Percentiles rank a stretch among this genome's conserved stretches.
Evolutionary conservation across 768 basidiomycete genomes (phyloP).

Genomic region (Mycena epipterygia): DNA sequence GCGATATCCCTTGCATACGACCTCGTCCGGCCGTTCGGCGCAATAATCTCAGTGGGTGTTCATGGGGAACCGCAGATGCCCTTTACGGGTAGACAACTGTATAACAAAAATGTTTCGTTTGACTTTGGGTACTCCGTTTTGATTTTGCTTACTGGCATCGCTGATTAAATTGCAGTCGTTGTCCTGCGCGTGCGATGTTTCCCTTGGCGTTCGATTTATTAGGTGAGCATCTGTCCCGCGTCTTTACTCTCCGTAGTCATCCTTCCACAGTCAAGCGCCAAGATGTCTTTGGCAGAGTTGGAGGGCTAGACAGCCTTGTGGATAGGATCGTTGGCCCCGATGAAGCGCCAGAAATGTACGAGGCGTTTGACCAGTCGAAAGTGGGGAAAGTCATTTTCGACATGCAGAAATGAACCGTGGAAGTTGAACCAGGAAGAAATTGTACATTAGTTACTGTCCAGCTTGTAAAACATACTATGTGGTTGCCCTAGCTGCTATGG

Average conservation of each 20-base stretch:
- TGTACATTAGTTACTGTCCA: too few species aligned
- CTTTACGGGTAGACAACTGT: slow-evolving; percentile 69
- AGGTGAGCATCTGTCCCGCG: slow-evolving; percentile 45
- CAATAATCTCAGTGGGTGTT: slow-evolving; percentile 81
- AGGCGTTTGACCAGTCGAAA: slow-evolving; percentile 77
- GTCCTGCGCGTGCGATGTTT: slow-evolving; percentile 85
- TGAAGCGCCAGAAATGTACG: slow-evolving; percentile 70
- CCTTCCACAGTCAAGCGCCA: slow-evolving; percentile 66
- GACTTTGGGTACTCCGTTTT: slow-evolving; percentile 72
- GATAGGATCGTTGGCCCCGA: slow-evolving; percentile 75
- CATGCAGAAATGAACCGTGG: slow-evolving; percentile 66
- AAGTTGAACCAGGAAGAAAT: too few species aligned
- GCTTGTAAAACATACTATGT: too few species aligned
- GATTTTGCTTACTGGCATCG: not conserved
- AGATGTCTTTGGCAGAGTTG: slow-evolving; percentile 82
- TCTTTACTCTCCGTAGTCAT: not conserved
- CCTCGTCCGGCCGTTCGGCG: slow-evolving; percentile 82
- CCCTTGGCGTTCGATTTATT: slow-evolving; percentile 78
- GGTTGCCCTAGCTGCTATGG: too few species aligned
- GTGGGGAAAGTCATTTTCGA: slow-evolving; percentile 86
- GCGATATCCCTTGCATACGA: slow-evolving; percentile 77
- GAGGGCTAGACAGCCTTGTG: slow-evolving; percentile 71
- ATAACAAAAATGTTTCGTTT: slow-evolving; percentile 84
- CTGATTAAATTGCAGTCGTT: slow-evolving; percentile 53
- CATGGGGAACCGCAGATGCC: slow-evolving; percentile 70